Evolutionary conservation across 2,329 filamentous ascomycete species (phyloP), one percentile per base, ranked within the genome.

Genomic region (Pseudogymnoascus sp.): DNA sequence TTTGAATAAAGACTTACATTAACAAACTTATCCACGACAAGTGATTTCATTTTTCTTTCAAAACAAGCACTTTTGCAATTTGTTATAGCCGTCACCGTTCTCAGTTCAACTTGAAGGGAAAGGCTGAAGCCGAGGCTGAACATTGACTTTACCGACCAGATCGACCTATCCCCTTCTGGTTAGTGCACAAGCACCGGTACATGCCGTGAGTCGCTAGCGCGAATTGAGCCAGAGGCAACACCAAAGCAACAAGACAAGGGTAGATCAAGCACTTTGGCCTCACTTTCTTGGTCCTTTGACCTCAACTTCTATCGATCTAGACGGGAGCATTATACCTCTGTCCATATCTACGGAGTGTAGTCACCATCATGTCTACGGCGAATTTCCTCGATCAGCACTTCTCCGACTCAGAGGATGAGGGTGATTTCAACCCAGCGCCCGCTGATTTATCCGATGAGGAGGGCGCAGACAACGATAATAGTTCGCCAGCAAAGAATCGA

Each of bases 401-500:
- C 63, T 84, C 87, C 65, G 87, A 83, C 64, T 88, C 90, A 62
- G 88, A 89, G 49, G 90, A 94, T 60, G 92, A 95, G 69, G 87
- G 90, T 65, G 89, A 93, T 74, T 96, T 97, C 81, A 96, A 96
- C 74, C 92, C 92, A 60, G 85, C 82, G 59, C 87, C 88, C 19
- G 88, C 84, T 64, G 84, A 91, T 63, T 71, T 84, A 35, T 94
- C 90, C 2, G 90, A 93, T 67, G 86, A 85, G 59, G 89, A 91
- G 64, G 81, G 79, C 66, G 76, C 58, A 62, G 69, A 73, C 43
- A 52, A 69, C 59, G 67, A 69, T 61, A 62, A 69, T 39, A 66
- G 68, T 62, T 64, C 66, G 4, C 64, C 65, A 37, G 69, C 68
- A 31, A 68, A 71, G 64, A 67, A 67, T n/a, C 65, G 63, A 43